Evolutionary conservation across 805 yeast species (phyloP).

Genomic region (Metschnikowia shivogae): DNA sequence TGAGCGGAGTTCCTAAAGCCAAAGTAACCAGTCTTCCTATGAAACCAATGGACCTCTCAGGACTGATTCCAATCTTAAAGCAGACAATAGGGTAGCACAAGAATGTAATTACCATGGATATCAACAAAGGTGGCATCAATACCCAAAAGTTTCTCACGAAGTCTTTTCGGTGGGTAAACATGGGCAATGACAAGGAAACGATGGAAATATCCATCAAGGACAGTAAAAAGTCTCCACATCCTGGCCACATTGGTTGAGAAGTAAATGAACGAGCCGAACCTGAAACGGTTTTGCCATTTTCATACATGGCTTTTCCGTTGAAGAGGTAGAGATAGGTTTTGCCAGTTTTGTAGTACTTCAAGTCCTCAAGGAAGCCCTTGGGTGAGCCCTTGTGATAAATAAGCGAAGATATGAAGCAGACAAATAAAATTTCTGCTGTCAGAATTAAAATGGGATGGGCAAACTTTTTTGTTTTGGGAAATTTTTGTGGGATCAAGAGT

Average conservation of each 20-base stretch:
- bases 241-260: conserved; percentile 53
- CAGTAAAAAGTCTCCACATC: conserved; percentile 73
- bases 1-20: conserved; percentile 75
- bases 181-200: conserved; percentile 70
- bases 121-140: conserved; percentile 55
- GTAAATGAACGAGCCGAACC: conserved; percentile 16
- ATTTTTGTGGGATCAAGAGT: conserved; percentile 39
- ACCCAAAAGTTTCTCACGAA: conserved; percentile 54
- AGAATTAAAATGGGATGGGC: conserved; percentile 72
- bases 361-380: conserved; percentile 48
- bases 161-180: conserved; percentile 69
- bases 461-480: conserved; percentile 45
- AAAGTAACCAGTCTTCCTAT: conserved; percentile 76
- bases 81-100: conserved; percentile 70
- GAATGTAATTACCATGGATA: conserved; percentile 54
- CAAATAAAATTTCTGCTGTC: conserved; percentile 59
- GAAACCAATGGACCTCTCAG: conserved; percentile 63
- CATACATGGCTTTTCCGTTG: conserved; percentile 30
- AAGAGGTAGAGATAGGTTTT: conserved; percentile 59
- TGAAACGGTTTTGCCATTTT: conserved; percentile 24
- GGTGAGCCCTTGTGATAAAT: conserved; percentile 41
- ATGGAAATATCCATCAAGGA: conserved; percentile 74
- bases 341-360: conserved; percentile 63
- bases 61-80: conserved; percentile 57
- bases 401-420: conserved; percentile 56